Conservation (phyloP, 225 moss, liverwort and hornwort species). For the Polytrichum formosum region DNA sequence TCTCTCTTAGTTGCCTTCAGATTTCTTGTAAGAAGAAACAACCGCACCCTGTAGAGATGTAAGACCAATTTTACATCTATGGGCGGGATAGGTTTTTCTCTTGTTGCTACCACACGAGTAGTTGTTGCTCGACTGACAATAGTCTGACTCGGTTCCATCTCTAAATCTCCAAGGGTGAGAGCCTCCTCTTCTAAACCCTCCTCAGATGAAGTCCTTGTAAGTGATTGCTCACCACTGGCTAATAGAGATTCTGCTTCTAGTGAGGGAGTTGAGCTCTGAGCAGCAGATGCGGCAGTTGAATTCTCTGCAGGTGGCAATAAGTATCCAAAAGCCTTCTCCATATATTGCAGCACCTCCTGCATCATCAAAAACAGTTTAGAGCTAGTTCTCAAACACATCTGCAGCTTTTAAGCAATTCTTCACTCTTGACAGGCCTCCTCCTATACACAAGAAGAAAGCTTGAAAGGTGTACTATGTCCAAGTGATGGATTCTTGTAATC, state of each 20-base stretch:
- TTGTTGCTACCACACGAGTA: slow-evolving; percentile 19
- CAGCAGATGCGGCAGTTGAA: slow-evolving; percentile 25
- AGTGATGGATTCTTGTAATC: too few species aligned
- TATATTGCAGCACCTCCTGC: slow-evolving; percentile 91
- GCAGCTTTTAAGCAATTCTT: too few species aligned
- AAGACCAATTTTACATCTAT: slow-evolving; percentile 85
- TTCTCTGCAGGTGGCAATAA: slow-evolving; percentile 73
- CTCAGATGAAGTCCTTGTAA: slow-evolving; percentile 76
- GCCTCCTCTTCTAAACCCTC: slow-evolving; percentile 87
- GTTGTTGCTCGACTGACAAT: slow-evolving; percentile 20
- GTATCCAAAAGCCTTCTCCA: slow-evolving; percentile 97
- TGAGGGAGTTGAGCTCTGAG: slow-evolving; percentile 21
- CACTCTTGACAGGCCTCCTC: too few species aligned
- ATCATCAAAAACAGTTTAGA: slow-evolving; percentile 5
- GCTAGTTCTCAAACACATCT: background rate
- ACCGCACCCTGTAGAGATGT: slow-evolving; percentile 88
- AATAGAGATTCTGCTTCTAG: slow-evolving; percentile 29
- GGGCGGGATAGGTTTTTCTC: slow-evolving; percentile 71
- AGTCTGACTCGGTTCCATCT: slow-evolving; percentile 59
- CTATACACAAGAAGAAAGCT: too few species aligned
- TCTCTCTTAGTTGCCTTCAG: slow-evolving; percentile 88
- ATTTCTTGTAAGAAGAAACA: slow-evolving; percentile 78
- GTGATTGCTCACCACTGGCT: slow-evolving; percentile 29
- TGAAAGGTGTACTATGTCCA: too few species aligned
- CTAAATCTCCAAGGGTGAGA: slow-evolving; percentile 63